Evolutionary conservation across 768 basidiomycete genomes (phyloP).

Genomic region (Coprinopsis cinerea): DNA sequence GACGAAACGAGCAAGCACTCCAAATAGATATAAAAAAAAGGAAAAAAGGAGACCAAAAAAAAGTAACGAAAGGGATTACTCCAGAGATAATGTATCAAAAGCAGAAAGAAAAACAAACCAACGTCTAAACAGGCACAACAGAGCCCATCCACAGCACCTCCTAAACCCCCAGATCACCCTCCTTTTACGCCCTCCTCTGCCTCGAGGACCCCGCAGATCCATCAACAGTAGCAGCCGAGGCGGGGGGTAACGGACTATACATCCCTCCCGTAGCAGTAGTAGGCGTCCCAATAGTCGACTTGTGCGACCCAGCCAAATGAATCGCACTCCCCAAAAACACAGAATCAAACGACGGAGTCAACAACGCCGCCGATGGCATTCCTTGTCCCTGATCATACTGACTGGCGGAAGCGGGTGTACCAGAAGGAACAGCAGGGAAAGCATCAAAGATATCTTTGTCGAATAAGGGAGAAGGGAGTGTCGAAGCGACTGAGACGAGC

Average conservation of each 20-base stretch:
- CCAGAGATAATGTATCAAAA: too few relatives aligned
- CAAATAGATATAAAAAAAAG: too few relatives aligned
- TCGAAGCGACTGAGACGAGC: conserved; percentile 41
- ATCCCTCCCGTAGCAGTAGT: not conserved
- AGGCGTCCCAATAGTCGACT: not conserved
- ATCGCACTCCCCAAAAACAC: conserved; percentile 47
- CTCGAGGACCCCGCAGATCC: too few relatives aligned
- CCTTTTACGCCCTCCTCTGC: too few relatives aligned
- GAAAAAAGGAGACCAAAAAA: too few relatives aligned
- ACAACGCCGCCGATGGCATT: conserved; percentile 9
- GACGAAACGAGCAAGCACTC: too few relatives aligned
- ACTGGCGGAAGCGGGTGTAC: conserved; percentile 5
- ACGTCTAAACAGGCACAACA: too few relatives aligned
- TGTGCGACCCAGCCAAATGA: conserved; percentile 21
- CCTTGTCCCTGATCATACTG: conserved; percentile 3
- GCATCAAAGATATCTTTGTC: conserved; percentile 62
- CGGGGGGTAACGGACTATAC: not conserved
- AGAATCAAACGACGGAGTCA: conserved; percentile 27
- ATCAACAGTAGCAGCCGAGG: not conserved
- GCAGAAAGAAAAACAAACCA: too few relatives aligned
- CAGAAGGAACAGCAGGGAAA: conserved; percentile 63
- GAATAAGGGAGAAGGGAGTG: conserved; percentile 40
- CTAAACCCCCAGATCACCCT: too few relatives aligned
- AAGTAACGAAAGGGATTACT: too few relatives aligned
- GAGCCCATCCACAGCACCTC: too few relatives aligned